These are phyloP conservation scores for Hyphochytrium catenoides DNA, from an alignment of 352 stramenopile species.

Conservation along the genomic window DNA sequence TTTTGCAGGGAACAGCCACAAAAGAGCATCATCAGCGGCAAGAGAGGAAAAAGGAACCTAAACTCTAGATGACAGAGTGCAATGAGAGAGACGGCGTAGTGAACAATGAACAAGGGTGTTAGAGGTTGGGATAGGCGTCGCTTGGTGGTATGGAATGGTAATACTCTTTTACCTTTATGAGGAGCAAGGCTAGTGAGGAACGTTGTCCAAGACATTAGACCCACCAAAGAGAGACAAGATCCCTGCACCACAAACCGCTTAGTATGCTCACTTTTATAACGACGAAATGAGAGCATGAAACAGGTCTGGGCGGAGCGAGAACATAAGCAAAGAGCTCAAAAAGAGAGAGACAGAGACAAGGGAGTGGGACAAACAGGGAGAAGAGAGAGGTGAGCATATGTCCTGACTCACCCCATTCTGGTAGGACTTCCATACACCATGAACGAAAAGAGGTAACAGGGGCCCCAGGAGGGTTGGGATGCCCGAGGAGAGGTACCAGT, in stretches of 20 bases:
- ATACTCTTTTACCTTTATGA: slow-evolving; percentile 36
- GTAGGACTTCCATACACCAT: slow-evolving; percentile 27
- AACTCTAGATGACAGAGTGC: too few species aligned
- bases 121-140: neutral
- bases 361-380: slow-evolving; percentile 1
- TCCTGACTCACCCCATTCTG: slow-evolving; percentile 4
- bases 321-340: too few species aligned
- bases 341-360: neutral
- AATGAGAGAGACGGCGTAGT: too few species aligned
- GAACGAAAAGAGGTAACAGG: slow-evolving; percentile 16
- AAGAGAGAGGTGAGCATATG: slow-evolving; percentile 8
- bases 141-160: neutral
- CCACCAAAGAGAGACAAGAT: slow-evolving; percentile 12
- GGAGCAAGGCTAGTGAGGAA: slow-evolving; percentile 41
- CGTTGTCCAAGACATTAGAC: slow-evolving; percentile 32
- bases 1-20: slow-evolving; percentile 40
- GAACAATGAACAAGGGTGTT: neutral
- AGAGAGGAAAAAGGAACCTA: slow-evolving; percentile 47
- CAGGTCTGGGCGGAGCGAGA: neutral
- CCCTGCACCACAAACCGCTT: too few species aligned
- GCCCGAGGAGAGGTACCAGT: slow-evolving; percentile 54
- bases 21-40: slow-evolving; percentile 40
- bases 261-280: too few species aligned
- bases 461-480: slow-evolving; percentile 42
- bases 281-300: neutral